A percentile compares a stretch with the other conserved stretches of the same genome.
Evolutionary conservation across 148 eudicot species (phyloP).

Genomic region (Rhododendron mucronatum): DNA sequence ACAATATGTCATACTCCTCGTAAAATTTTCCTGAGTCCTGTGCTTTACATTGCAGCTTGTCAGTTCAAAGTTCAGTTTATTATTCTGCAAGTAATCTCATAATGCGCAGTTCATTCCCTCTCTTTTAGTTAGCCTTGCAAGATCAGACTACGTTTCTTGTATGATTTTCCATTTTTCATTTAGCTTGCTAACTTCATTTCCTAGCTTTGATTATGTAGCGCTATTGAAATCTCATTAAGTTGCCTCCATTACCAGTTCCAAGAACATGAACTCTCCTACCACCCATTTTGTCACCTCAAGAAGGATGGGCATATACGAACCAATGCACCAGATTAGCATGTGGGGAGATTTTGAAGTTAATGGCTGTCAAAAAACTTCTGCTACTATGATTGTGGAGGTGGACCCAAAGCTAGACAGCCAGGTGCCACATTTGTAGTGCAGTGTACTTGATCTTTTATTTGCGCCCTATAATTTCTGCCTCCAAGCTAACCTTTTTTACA

Average conservation of each 20-base stretch:
- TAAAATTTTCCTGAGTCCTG: background rate
- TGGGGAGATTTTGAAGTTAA: conserved; percentile 82
- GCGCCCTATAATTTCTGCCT: background rate
- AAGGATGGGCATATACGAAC: conserved; percentile 79
- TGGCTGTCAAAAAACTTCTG: conserved; percentile 43
- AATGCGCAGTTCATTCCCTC: background rate
- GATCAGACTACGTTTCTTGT: background rate
- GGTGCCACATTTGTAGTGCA: conserved; percentile 29
- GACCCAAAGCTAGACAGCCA: conserved; percentile 58
- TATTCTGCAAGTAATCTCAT: background rate
- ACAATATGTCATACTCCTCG: background rate
- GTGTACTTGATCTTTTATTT: background rate
- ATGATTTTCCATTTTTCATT: background rate
- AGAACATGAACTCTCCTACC: conserved; percentile 63
- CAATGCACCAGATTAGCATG: conserved; percentile 70
- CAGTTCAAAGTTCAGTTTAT: background rate
- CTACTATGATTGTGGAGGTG: conserved; percentile 45
- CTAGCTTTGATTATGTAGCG: background rate
- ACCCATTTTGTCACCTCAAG: conserved; percentile 61
- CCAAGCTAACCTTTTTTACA: background rate
- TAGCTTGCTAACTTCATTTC: background rate
- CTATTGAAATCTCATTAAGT: conserved; percentile 13
- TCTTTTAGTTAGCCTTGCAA: background rate
- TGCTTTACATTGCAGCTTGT: background rate
- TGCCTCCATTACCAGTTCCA: conserved; percentile 8